These are phyloP conservation scores for Colletotrichum phormii DNA, from an alignment of 2,329 filamentous ascomycete species.

Conservation along the genomic window DNA sequence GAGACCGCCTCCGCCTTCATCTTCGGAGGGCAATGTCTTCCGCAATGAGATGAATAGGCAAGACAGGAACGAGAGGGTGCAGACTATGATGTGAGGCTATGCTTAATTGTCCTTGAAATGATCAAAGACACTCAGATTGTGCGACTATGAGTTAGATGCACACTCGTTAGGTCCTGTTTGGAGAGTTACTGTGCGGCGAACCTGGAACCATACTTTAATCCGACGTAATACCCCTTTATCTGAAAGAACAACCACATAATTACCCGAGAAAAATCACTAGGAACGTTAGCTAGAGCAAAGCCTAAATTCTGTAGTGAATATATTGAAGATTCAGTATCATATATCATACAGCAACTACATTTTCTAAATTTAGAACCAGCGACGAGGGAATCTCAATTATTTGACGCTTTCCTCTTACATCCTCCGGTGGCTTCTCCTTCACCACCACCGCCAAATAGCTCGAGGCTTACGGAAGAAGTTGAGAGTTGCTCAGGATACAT, in stretches of 20 bases:
- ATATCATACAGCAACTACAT: not conserved
- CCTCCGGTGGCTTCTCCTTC: not conserved
- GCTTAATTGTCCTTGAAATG: not conserved
- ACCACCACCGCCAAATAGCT: not conserved
- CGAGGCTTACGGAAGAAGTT: not conserved
- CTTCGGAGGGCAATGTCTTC: constrained; percentile 26
- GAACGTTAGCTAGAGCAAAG: not conserved
- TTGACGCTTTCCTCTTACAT: not conserved
- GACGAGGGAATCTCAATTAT: not conserved
- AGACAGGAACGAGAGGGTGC: constrained; percentile 25
- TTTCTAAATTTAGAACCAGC: not conserved
- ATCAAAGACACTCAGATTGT: not conserved
- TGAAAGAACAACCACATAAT: no score
- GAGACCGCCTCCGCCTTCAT: constrained; percentile 11
- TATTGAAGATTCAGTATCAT: rapidly evolving
- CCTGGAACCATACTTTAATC: not conserved
- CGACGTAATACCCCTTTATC: not conserved
- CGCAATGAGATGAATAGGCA: constrained; percentile 33
- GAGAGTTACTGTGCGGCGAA: no score
- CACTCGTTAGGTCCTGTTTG: not conserved
- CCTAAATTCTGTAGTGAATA: rapidly evolving
- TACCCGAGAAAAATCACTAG: not conserved
- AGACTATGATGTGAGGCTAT: constrained; percentile 5
- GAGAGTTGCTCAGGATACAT: rapidly evolving
- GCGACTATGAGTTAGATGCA: not conserved